These are phyloP conservation scores for Xanthoconium purpureum DNA, from an alignment of 768 basidiomycete genomes.

Conservation along the genomic window DNA sequence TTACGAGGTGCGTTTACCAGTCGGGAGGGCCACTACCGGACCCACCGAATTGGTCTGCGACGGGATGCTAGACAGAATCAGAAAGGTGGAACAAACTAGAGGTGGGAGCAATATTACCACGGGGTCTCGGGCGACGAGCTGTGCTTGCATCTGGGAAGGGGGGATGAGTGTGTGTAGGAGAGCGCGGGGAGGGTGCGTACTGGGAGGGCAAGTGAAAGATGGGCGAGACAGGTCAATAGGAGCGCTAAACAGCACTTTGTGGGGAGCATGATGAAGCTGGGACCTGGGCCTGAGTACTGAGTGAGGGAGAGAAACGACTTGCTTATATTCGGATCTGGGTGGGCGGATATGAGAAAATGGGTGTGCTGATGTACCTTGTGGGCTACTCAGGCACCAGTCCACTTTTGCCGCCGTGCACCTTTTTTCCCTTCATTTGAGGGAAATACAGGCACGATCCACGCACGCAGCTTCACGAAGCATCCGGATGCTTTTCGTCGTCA, in stretches of 20 bases:
- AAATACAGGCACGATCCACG: constrained; percentile 21
- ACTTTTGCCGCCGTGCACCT: constrained; percentile 26
- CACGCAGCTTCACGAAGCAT: constrained; percentile 14
- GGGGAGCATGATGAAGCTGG: constrained; percentile 17
- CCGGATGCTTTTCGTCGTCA: neutral
- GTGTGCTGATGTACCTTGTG: constrained; percentile 12
- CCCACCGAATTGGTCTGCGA: constrained; percentile 19
- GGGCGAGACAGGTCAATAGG: constrained; percentile 19
- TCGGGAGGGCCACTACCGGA: constrained; percentile 20
- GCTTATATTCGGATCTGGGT: constrained; percentile 22
- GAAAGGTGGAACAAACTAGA: neutral
- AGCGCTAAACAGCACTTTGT: constrained; percentile 21
- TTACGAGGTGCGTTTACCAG: constrained; percentile 25
- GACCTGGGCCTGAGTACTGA: neutral
- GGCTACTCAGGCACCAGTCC: constrained; percentile 22
- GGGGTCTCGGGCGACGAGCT: constrained; percentile 1
- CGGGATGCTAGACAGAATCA: constrained; percentile 19
- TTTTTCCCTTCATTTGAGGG: constrained; percentile 12
- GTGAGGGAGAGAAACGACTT: neutral
- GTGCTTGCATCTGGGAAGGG: constrained; percentile 11
- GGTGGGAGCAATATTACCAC: constrained; percentile 9
- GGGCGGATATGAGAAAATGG: constrained; percentile 23
- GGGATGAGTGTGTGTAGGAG: neutral
- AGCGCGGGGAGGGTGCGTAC: constrained; percentile 6
- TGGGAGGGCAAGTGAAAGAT: constrained; percentile 23